These are phyloP conservation scores for Parathielavia hyrcaniae DNA, from an alignment of 495 filamentous ascomycete genomes.

Conservation along the genomic window DNA sequence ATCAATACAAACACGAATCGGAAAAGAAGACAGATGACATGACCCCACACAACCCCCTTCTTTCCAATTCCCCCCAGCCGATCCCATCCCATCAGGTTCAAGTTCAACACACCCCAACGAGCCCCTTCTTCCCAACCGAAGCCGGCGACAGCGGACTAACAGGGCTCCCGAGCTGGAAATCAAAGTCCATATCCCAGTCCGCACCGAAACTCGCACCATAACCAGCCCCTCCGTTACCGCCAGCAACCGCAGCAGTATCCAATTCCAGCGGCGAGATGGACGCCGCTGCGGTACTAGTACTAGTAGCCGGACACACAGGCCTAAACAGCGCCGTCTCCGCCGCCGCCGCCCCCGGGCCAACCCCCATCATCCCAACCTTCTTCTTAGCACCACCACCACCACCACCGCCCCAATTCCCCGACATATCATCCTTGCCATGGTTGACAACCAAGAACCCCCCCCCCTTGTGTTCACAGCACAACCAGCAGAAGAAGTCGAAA, in stretches of 20 bases:
- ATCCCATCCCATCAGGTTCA: background rate
- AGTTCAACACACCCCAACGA: background rate
- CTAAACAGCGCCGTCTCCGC: background rate
- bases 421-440: no score
- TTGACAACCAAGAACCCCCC: no score
- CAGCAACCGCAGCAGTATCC: background rate
- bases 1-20: no score
- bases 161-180: conserved; percentile 16
- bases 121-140: background rate
- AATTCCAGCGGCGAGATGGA: conserved; percentile 9
- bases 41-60: no score
- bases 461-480: no score
- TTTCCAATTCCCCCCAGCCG: no score
- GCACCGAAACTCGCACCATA: background rate
- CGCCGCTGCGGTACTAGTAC: no score
- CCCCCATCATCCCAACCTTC: background rate
- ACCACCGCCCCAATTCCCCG: no score
- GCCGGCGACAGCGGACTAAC: conserved; percentile 15
- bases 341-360: background rate
- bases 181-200: conserved; percentile 11
- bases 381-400: no score
- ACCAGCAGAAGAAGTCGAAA: background rate
- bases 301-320: no score
- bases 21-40: no score
- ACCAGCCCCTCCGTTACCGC: background rate